A percentile compares a stretch with the other conserved stretches of the same genome.
Conservation (phyloP, 1,284 basidiomycete genomes). For the Rhodotorula sp. region DNA sequence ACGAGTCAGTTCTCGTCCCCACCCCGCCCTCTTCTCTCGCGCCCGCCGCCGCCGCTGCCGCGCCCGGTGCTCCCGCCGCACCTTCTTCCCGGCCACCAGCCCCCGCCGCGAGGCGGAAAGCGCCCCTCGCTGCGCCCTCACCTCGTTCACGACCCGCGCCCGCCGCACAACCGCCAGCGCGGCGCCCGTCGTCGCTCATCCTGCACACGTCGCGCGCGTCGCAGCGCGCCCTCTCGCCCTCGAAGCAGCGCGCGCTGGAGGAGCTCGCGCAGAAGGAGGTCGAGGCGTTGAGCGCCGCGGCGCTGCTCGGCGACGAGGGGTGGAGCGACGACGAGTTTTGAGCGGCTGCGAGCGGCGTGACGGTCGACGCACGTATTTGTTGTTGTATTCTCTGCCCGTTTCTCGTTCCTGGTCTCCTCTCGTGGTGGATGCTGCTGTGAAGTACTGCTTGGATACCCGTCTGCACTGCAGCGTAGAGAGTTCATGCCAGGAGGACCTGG, state of each 20-base stretch:
- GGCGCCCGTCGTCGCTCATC: neutral
- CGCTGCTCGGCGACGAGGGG: neutral
- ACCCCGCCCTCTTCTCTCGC: neutral
- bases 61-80: neutral
- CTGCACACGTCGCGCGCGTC: neutral
- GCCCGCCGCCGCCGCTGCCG: neutral
- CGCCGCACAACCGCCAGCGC: too few relatives aligned
- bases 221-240: neutral
- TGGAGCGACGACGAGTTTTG: conserved; percentile 12
- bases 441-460: too few relatives aligned
- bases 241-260: neutral
- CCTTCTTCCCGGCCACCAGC: neutral
- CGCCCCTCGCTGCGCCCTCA: neutral
- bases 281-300: neutral
- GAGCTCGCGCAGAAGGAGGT: conserved; percentile 11
- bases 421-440: neutral
- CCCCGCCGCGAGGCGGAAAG: neutral
- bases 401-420: neutral
- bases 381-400: neutral
- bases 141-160: neutral
- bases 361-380: neutral
- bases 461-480: too few relatives aligned
- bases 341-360: neutral
- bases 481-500: too few relatives aligned
- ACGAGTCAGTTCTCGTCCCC: conserved; percentile 1